phyloP scores from a whole-genome alignment of 768 basidiomycete genomes.

The Lactarius akahatsu region DNA sequence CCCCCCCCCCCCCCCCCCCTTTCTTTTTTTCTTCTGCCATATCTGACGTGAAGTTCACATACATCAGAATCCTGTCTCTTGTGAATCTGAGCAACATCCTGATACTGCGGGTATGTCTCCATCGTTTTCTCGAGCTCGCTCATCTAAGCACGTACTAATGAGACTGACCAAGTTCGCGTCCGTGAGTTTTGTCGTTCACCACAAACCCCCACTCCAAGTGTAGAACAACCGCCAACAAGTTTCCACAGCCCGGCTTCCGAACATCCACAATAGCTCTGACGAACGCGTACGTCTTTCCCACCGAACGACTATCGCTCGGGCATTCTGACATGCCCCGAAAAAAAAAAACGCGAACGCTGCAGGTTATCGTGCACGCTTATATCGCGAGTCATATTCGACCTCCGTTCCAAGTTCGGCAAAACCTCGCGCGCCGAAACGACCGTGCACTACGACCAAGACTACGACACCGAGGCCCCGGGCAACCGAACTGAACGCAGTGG shows the following conservation, averaged over 20 bases:
- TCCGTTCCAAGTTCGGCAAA: conserved; percentile 2
- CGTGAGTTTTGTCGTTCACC: neutral
- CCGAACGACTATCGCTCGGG: neutral
- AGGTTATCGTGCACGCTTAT: conserved; percentile 6
- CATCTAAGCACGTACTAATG: neutral
- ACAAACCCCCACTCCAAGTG: neutral
- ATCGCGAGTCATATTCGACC: conserved; percentile 6
- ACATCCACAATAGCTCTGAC: neutral
- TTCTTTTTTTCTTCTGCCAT: no score
- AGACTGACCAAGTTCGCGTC: conserved; percentile 3
- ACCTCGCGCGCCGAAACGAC: neutral
- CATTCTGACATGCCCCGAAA: neutral
- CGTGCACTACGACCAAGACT: neutral
- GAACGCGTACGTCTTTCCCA: conserved; percentile 1
- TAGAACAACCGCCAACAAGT: neutral
- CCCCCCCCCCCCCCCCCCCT: no score
- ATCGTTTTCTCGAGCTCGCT: neutral
- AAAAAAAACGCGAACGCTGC: no score
- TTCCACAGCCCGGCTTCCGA: neutral
- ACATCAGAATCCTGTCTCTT: neutral
- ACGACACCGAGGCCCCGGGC: neutral
- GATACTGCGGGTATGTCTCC: neutral
- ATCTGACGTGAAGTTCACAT: neutral
- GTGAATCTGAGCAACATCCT: conserved; percentile 8
- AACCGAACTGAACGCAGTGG: neutral